These are phyloP conservation scores for Juglanconis sp. DNA, from an alignment of 2,329 filamentous ascomycete genomes.

Conservation along the genomic window DNA sequence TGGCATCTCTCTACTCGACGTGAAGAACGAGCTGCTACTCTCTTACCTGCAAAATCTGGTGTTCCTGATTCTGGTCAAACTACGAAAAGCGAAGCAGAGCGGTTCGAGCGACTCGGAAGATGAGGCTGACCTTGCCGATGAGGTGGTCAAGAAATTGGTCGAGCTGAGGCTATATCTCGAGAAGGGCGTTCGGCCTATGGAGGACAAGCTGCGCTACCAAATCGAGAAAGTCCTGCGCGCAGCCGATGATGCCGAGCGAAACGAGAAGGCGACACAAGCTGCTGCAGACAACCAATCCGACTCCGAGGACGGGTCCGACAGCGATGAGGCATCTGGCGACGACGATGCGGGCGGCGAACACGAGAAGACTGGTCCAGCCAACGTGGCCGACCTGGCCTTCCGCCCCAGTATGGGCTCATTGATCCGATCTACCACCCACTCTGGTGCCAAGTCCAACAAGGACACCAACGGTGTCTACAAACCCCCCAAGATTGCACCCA, in stretches of 20 bases:
- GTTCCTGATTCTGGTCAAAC: slow-evolving; percentile 78
- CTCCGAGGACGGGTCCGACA: slow-evolving; percentile 33
- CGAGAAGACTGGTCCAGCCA: slow-evolving; percentile 21
- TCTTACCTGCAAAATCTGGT: slow-evolving; percentile 94
- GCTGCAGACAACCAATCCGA: slow-evolving; percentile 32
- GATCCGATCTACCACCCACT: slow-evolving; percentile 29
- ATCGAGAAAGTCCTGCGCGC: slow-evolving; percentile 92
- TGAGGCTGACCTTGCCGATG: slow-evolving; percentile 50
- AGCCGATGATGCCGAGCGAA: slow-evolving; percentile 68
- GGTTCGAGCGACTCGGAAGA: slow-evolving; percentile 29
- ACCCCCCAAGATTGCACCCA: slow-evolving; percentile 83
- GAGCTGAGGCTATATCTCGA: slow-evolving; percentile 91
- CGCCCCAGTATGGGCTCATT: slow-evolving; percentile 36
- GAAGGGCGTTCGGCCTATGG: slow-evolving; percentile 84
- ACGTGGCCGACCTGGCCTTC: slow-evolving; percentile 30
- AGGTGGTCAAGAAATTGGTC: slow-evolving; percentile 80
- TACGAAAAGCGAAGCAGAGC: slow-evolving; percentile 53
- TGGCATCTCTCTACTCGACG: slow-evolving; percentile 90
- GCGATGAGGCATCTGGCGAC: slow-evolving; percentile 30
- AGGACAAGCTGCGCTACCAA: slow-evolving; percentile 89
- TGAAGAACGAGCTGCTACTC: slow-evolving; percentile 95
- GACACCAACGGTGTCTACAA: slow-evolving; percentile 73
- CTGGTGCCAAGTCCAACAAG: slow-evolving; percentile 29
- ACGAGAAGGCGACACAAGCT: slow-evolving; percentile 33
- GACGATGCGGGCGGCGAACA: slow-evolving; percentile 33